Base-by-base conservation (phyloP, 1,139 yeast genomes). In the Kurtzmaniella quercitrusa region DNA sequence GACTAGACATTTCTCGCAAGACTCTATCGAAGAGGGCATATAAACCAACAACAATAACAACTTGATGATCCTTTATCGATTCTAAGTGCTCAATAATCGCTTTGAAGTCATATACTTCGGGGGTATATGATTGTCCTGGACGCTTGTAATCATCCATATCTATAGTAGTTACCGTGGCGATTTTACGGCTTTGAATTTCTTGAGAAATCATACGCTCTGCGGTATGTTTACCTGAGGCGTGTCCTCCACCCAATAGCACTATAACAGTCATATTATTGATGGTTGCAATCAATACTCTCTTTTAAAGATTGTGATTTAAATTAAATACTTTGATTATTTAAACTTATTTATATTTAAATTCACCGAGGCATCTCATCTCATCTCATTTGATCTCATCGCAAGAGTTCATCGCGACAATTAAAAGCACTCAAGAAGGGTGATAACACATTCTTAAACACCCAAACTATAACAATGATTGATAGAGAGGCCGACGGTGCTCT, bases 181-280 rank as follows among this genome's bases (percentile, higher is more conserved):
- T 19, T 4, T 28, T 30, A 14, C 42, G 38, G 4, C 22, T 2
- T n/a, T 16, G 14, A 14, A 71, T 54, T 45, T 65, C 71, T 7
- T 54, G 43, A 40, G 56, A 53, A 43, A 76, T 54, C 30, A 66
- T 52, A 2, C 47, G 39, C 2, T 70, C 69, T 1, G 70, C 61
- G 7, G 79, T 63, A 41, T 55, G 65, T 52, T 82, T 82, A 0
- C 91, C 93, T 11, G 88, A 73, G 23, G 83, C 82, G 57, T 82
- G 88, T 2, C 93, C 93, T 7, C 94, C 93, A 2, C 84, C 93
- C 33, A 85, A 70, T 16, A 84, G 68, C 2, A 84, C 71, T 5
- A 81, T 53, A 37, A 75, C 65, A 6, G 66, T 54, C 23, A 44
- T 47, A 18, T 43, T 8, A 3, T 14, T 11, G 8, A 14, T 8